Base-by-base conservation (phyloP, 805 yeast genomes). In the Ogataea ganodermae region DNA sequence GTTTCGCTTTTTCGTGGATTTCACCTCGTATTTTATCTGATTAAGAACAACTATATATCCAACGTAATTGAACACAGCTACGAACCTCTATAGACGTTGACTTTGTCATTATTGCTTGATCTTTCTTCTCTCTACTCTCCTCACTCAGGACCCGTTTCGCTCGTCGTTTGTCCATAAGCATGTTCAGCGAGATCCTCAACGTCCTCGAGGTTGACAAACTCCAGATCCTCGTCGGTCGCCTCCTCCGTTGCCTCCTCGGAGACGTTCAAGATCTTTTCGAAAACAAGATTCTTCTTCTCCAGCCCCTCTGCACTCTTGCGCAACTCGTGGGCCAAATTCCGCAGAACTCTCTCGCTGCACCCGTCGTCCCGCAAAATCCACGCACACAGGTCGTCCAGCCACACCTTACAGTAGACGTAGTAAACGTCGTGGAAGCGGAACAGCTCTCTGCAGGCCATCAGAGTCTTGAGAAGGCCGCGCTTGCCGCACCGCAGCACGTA, bases 401-500 rank as follows among this genome's bases (percentile, higher is more conserved):
- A 75, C 0, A 90, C 75, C 60, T 80, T 81, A 60, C 86, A 86
- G 63, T 91, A 91, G 5, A 89, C 89, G 61, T 89, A 88, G 62
- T 89, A 89, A 17, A 85, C 76, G 59, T 89, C 96, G 61, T 89
- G 96, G 60, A 70, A 85, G 49, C 96, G 74, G 65, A 91, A 91
- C 9, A 86, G 67, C 60, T 86, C 92, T 54, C 86, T 77, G 13
- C 81, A 65, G 6, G 77, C 79, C 24, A 90, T 67, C 20, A 92
- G 60, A 1, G 77, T 70, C 54, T 79, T 77, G 28, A 90, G 68
- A 0, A 91, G 75, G 12, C 77, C 73, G 41, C 86, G 70, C 58
- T 83, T 84, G 1, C 97, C 97, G 22, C 78, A 79, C 44, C 84
- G 65, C 39, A 94, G 68, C 3, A 81, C 70, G 43, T 71, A 72